Base-by-base conservation (phyloP, 176 grass and related monocot species). In the Areca catechu region DNA sequence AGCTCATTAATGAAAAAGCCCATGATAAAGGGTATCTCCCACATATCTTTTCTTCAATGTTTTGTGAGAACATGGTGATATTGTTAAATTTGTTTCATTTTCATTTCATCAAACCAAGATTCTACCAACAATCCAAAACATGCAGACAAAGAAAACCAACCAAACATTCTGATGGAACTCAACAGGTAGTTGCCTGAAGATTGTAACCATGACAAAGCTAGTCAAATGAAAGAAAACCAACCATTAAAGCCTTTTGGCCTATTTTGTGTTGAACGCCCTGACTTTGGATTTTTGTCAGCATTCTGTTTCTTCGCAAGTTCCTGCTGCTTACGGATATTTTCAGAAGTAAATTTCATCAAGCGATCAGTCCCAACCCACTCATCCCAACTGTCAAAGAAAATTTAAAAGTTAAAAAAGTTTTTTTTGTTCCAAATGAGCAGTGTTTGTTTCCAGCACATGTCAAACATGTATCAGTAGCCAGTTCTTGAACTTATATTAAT, bases 331-430 rank as follows among this genome's bases (percentile, higher is more conserved):
- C 51, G 68, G 4, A 80, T 2, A 79, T 91, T 97, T 71, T 97
- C 86, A 1, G 88, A 80, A 9, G 83, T 85, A 17, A 66, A 53
- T 66, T 80, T 90, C 86, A 97, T 70, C 77, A 97, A 84, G 47
- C 92, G 86, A 60, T 79, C 80, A 76, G 53, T 72, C 52, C 56
- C 37, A 24, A 91, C 83, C 92, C 92, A 97, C 76, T 97, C 92
- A 49, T 97, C 92, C 92, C 92, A 97, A 60, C 92, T 97, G 66
- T 67, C 34, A 43, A 12, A 43, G 9, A 77, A 28, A 19, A 30
- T 71, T 66, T 72, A 18, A 70, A 81, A 66, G 66, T 60, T 3
- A 65, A 65, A 49, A 63, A n/a, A 47, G 24, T 25, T 25, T 25
- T 12, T 43, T 12, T 43, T 43, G n/a, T 43, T 43, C 10, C 34